Conservation (phyloP, 331 rosid genomes). For the Dryas integrifolia region DNA sequence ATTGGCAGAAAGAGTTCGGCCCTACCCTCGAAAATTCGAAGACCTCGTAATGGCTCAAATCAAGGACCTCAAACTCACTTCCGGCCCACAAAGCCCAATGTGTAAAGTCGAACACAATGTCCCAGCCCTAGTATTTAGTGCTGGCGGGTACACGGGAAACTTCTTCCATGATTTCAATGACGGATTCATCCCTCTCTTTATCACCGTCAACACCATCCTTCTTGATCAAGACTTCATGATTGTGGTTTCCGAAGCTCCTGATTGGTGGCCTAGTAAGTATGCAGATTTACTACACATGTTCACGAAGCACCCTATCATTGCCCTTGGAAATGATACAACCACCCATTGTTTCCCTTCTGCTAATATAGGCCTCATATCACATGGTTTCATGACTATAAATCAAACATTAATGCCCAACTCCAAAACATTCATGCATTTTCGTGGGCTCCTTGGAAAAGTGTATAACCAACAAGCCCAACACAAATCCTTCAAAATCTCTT, state of each 20-base stretch:
- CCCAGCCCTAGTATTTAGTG: constrained; percentile 32
- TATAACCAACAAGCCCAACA: constrained; percentile 17
- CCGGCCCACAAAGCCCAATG: constrained; percentile 15
- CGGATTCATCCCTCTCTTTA: constrained; percentile 40
- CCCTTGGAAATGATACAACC: constrained; percentile 15
- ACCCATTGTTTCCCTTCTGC: constrained; percentile 50
- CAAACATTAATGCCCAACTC: constrained; percentile 32
- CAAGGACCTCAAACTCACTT: constrained; percentile 25
- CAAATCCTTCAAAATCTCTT: background rate
- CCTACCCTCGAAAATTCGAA: constrained; percentile 40
- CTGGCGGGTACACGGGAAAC: constrained; percentile 38
- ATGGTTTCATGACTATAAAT: constrained; percentile 44
- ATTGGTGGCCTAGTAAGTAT: constrained; percentile 52
- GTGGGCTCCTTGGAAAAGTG: constrained; percentile 25
- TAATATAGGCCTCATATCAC: constrained; percentile 40
- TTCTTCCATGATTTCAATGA: constrained; percentile 42
- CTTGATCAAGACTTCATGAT: constrained; percentile 32
- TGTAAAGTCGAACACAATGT: constrained; percentile 27
- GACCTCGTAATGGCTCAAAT: constrained; percentile 25
- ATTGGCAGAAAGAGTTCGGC: constrained; percentile 20
- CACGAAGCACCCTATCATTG: constrained; percentile 30
- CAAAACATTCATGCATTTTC: constrained; percentile 38
- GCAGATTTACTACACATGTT: constrained; percentile 26
- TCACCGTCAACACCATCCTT: constrained; percentile 31
- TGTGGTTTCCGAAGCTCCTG: constrained; percentile 28